Conservation (phyloP, 768 basidiomycete genomes). For the Tephrocybe sp. region DNA sequence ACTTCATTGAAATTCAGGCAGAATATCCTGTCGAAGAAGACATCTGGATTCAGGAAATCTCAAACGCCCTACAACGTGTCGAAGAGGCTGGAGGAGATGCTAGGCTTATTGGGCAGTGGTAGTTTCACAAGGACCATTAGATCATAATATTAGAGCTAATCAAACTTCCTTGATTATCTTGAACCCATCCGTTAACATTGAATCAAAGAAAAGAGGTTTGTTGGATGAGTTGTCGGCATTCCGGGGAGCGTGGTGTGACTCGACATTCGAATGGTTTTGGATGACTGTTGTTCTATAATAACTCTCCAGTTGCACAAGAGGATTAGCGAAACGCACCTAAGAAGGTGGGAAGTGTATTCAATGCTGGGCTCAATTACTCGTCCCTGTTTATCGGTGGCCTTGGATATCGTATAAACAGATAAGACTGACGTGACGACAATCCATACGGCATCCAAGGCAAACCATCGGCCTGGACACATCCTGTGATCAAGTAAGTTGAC, state of each 20-base stretch:
- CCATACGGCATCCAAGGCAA: constrained; percentile 44
- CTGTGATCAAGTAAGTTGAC: constrained; percentile 19
- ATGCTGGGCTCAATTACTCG: constrained; percentile 27
- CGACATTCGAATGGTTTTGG: constrained; percentile 40
- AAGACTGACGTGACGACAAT: constrained; percentile 40
- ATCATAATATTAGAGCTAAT: no score
- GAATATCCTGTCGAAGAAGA: constrained; percentile 7
- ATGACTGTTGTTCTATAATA: constrained; percentile 25
- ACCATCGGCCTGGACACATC: constrained; percentile 42
- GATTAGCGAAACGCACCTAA: constrained; percentile 27
- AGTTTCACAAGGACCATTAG: neutral
- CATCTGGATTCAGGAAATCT: constrained; percentile 33
- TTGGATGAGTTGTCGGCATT: constrained; percentile 28
- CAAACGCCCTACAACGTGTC: constrained; percentile 32
- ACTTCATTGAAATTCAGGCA: constrained; percentile 59
- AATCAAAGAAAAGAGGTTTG: constrained; percentile 19
- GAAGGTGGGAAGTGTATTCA: constrained; percentile 31
- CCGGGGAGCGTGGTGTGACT: constrained; percentile 33
- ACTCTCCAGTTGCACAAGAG: neutral
- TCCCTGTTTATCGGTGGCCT: constrained; percentile 28
- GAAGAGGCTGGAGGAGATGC: constrained; percentile 32
- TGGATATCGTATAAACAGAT: constrained; percentile 36
- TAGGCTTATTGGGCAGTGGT: constrained; percentile 49
- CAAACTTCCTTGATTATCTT: no score
- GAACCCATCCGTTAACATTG: no score